Evolutionary conservation across 345 rosid genomes (phyloP), one percentile per base, ranked within the genome.

Genomic region (Lepidium africanum): DNA sequence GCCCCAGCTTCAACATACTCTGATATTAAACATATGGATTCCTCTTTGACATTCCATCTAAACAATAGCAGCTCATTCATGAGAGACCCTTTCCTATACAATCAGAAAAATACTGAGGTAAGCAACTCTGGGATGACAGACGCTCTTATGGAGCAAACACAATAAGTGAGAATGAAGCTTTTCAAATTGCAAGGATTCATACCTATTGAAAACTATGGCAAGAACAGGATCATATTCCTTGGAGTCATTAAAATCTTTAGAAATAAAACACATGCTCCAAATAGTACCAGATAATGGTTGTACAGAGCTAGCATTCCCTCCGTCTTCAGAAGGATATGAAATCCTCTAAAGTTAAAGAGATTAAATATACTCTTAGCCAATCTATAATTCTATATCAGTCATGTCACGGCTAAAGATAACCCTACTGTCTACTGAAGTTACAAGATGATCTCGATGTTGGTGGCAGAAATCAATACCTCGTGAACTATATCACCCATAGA

Each of bases 201-300:
- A 94, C 99, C 99, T 91, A 84, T 85, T 89, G 69, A 86, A 68
- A 78, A 94, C 73, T 78, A 94, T 63, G 78, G 99, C 99, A 73
- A 94, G 81, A 68, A 91, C 81, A 52, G 97, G 88, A 83, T 76
- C 86, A 53, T 82, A 84, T 73, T 82, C 90, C 81, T 83, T 81
- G 79, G 85, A 69, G 43, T 79, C 85, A 78, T 51, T 60, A 66
- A 73, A 62, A 70, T 74, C 73, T 55, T 70, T 79, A 63, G 97
- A 86, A 74, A 94, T 82, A 80, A 94, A 94, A 82, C 97, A 89
- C 90, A 94, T 87, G 87, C 97, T 87, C 99, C 99, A 94, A 74
- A 94, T 89, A 72, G 97, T 86, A 70, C 99, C 97, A 75, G 80
- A 70, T 72, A 85, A 73, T 32, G 75, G 71, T 80, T 82, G 79